Base-by-base conservation (phyloP, 78 protist species). In the Dictyostelium intermedium region DNA sequence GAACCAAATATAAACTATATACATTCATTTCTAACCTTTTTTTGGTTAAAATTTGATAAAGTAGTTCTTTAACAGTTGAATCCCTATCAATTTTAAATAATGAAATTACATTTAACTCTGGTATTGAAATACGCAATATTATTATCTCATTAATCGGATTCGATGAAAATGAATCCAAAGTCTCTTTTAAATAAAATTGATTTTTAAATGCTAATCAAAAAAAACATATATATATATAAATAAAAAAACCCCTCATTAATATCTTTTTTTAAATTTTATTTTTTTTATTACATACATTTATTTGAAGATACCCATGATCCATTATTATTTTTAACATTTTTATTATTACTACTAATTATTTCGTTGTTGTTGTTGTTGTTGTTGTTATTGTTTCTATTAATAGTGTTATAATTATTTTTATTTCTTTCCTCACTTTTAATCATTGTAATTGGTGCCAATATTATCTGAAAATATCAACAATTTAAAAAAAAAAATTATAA, bases 81-180 rank as follows among this genome's bases (percentile, higher is more conserved):
- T 82, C 87, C 23, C 87, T 30, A 16, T 37, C 41, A 9, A 61
- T 74, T 37, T 82, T 82, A 69, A 82, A 61, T 61, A 35, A 61
- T 23, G 53, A 34, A 18, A 82, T 83, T 7, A 78, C 35, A 32
- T 61, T 45, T 32, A 60, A 27, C 20, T 83, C 91, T 43, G 91
- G 91, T 66, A 83, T 83, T 23, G 91, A 83, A 43, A 83, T 74
- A n/a, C 91, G 23, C 32, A 83, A 41, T 39, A 83, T 43, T 13
- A 83, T 27, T 39, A 83, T 69, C 23, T 83, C 91, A 13, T 72
- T 41, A 18, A 84, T 73, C 16, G 91, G 82, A 47, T 66, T 60
- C 2, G 37, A 39, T 84, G 83, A 27, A 45, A 84, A 41, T 14
- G 39, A 41, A 73, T 84, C 91, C 5, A 84, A 50, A 73, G 80